Evolutionary conservation across 192 early-diverging fungal genomes (phyloP).

Genomic region (Obelidium mucronatum): DNA sequence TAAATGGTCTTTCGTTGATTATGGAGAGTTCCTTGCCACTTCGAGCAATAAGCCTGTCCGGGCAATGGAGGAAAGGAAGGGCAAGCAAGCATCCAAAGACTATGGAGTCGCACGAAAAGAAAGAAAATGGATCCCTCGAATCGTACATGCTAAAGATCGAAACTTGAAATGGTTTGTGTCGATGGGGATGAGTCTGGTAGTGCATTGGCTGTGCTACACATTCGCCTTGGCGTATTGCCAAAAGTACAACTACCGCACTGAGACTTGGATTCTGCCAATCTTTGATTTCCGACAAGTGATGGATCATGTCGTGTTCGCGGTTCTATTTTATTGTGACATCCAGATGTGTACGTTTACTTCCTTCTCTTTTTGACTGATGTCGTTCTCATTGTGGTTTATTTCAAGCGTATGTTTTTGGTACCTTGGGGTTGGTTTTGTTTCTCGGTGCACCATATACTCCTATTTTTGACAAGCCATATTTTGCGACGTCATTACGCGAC

Average conservation of each 20-base stretch:
- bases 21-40: not conserved
- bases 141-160: not conserved
- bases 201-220: no score
- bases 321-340: not conserved
- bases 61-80: not conserved
- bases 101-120: not conserved
- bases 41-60: not conserved
- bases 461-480: constrained; percentile 2
- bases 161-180: not conserved
- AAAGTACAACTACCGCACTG: constrained; percentile 7
- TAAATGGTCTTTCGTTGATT: constrained; percentile 3
- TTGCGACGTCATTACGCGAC: constrained; percentile 1
- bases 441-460: constrained; percentile 1
- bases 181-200: not conserved
- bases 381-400: not conserved
- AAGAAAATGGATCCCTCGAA: not conserved
- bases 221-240: constrained; percentile 10
- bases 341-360: no score
- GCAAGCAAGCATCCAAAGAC: not conserved
- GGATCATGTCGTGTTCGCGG: not conserved
- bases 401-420: not conserved
- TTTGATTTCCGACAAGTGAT: not conserved
- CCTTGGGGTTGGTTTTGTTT: not conserved
- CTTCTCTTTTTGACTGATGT: no score
- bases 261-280: no score